Evolutionary conservation across 2,329 filamentous ascomycete species (phyloP), one percentile per base, ranked within the genome.

Genomic region (Colletotrichum shisoi): DNA sequence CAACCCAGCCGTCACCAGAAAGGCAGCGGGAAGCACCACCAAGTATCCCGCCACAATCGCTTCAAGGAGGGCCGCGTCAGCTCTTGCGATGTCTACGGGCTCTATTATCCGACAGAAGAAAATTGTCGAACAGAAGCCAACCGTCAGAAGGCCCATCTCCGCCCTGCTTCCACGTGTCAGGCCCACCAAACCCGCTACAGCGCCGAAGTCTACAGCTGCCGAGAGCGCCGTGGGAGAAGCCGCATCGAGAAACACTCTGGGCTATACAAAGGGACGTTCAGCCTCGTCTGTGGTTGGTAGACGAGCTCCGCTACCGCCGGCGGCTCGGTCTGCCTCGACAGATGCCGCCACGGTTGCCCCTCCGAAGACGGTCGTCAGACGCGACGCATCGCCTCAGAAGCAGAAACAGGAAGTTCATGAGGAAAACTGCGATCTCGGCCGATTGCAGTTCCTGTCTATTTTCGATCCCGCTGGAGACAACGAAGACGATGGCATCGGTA

Each of bases 221-320:
- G 86, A 88, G 53, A 85, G 87, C 70, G 84, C 84, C 9, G 82
- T 85, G 12, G 89, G 90, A 1, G 84, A 86, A 24, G 86, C 86
- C 6, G 88, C 88, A 6, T 96, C 93, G 1, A 87, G 89, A 70
- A 94, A 88, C 62, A 97, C 93, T 0, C 84, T 97, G 48, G 94
- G 94, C 17, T 97, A 96, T 75, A 91, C 87, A 63, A 92, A 91
- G 76, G 93, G 94, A 40, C 87, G 92, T 40, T 81, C 81, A 4
- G 81, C 84, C 4, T 83, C 82, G 1, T 82, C 82, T 0, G 76
- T 83, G 48, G 73, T 85, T 71, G 62, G 49, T 44, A 57, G 60
- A n/a, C 63, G 61, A 31, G 57, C 69, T 31, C 71, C 67, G n/a
- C 45, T 72, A 8, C 56, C 70, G 7, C 51, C 68, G 39, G 63